Conservation (phyloP, 805 yeast species). For the Ogataea pilisensis region DNA sequence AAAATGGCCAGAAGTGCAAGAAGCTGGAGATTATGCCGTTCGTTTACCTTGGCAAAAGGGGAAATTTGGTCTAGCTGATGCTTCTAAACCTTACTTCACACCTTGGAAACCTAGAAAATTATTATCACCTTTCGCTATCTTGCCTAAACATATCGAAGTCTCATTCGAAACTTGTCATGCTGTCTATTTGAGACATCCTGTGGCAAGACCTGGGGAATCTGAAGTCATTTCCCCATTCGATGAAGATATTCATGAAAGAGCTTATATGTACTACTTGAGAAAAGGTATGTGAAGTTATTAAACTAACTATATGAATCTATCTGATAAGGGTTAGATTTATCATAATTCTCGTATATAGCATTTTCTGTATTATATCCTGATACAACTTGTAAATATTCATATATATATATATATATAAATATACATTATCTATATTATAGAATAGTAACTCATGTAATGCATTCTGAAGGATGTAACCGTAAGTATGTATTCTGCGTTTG, state of each 20-base stretch:
- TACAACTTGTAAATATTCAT: constrained; percentile 5
- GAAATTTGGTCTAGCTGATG: constrained; percentile 75
- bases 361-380: no score
- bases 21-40: constrained; percentile 36
- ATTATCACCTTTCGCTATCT: constrained; percentile 84
- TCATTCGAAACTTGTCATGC: constrained; percentile 93
- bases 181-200: constrained; percentile 93
- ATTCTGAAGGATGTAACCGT: not conserved
- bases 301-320: no score
- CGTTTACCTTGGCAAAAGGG: constrained; percentile 78
- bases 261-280: constrained; percentile 89
- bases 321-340: no score
- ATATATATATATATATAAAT: constrained; percentile 10
- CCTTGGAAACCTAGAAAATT: constrained; percentile 97
- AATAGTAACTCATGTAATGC: not conserved
- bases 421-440: not conserved
- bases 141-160: constrained; percentile 89
- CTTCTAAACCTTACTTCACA: constrained; percentile 80
- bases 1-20: constrained; percentile 30
- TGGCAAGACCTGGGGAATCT: constrained; percentile 94
- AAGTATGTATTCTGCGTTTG: not conserved
- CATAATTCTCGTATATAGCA: no score
- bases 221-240: constrained; percentile 92
- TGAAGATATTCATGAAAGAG: constrained; percentile 80
- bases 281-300: constrained; percentile 45